Evolutionary conservation across 164 flowering plant species (phyloP).

Genomic region (Berberis vulgaris): DNA sequence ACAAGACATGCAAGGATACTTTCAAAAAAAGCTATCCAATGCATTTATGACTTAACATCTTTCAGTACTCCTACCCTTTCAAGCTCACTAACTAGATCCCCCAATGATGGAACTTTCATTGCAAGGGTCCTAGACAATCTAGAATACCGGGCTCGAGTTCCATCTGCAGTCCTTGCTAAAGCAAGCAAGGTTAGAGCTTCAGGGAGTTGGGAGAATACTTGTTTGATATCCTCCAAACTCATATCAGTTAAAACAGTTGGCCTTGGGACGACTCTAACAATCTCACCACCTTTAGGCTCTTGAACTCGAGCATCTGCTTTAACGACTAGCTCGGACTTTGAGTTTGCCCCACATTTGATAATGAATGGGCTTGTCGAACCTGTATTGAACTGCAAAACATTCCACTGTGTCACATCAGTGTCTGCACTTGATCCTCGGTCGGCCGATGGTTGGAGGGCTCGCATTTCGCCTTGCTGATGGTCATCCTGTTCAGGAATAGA

Average conservation of each 20-base stretch:
- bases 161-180: constrained; percentile 88
- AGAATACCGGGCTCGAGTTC: constrained; percentile 94
- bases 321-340: constrained; percentile 79
- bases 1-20: constrained; percentile 1
- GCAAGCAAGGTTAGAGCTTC: constrained; percentile 92
- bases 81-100: constrained; percentile 83
- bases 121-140: constrained; percentile 88
- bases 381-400: constrained; percentile 91
- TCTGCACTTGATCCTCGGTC: constrained; percentile 42
- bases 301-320: constrained; percentile 86
- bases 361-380: constrained; percentile 85
- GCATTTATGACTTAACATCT: constrained; percentile 44
- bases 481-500: constrained; percentile 71
- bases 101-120: constrained; percentile 87
- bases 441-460: constrained; percentile 24
- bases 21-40: background rate
- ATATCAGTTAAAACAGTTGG: constrained; percentile 72
- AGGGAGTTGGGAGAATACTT: constrained; percentile 69
- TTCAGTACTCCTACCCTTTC: constrained; percentile 83
- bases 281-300: constrained; percentile 92
- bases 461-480: constrained; percentile 25
- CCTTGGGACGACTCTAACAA: constrained; percentile 83
- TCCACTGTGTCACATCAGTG: constrained; percentile 88
- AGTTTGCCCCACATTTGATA: constrained; percentile 93
- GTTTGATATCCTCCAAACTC: constrained; percentile 88